Evolutionary conservation across 345 rosid genomes (phyloP).

Genomic region (Moringa oleifera): DNA sequence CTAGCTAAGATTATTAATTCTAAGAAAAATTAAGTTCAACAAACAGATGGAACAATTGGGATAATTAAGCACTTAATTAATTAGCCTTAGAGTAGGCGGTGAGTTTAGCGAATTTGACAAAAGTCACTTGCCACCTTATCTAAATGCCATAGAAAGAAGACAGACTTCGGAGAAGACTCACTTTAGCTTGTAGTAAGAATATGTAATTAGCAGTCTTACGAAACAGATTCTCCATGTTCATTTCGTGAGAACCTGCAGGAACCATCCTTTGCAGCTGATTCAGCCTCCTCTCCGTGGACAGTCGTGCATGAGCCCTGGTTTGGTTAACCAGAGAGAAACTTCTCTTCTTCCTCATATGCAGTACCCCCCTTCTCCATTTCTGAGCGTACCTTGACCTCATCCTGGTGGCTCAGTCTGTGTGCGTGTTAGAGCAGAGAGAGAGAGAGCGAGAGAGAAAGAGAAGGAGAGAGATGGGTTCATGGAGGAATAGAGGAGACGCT

Average conservation of each 20-base stretch:
- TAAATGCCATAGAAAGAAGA: slow-evolving; percentile 17
- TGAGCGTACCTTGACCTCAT: slow-evolving; percentile 14
- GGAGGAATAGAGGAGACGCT: no score
- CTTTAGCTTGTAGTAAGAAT: slow-evolving; percentile 16
- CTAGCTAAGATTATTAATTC: no score
- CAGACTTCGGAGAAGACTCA: slow-evolving; percentile 18
- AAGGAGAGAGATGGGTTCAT: no score
- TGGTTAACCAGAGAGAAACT: slow-evolving; percentile 3
- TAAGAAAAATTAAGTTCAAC: no score
- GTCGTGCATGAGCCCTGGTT: background rate
- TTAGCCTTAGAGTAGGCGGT: no score
- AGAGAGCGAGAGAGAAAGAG: no score
- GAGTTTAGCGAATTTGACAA: no score
- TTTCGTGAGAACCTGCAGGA: background rate
- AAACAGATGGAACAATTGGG: no score
- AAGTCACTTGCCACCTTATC: no score
- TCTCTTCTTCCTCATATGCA: slow-evolving; percentile 10
- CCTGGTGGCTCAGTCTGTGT: no score
- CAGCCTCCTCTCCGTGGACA: slow-evolving; percentile 9
- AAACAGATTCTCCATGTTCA: slow-evolving; percentile 16
- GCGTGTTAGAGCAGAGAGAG: no score
- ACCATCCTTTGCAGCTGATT: slow-evolving; percentile 16
- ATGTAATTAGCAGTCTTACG: slow-evolving; percentile 14
- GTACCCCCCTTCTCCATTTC: slow-evolving; percentile 1
- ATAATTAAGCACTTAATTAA: no score